These are phyloP conservation scores for Thalia dealbata DNA, from an alignment of 176 grass and related monocot species.

Conservation along the genomic window DNA sequence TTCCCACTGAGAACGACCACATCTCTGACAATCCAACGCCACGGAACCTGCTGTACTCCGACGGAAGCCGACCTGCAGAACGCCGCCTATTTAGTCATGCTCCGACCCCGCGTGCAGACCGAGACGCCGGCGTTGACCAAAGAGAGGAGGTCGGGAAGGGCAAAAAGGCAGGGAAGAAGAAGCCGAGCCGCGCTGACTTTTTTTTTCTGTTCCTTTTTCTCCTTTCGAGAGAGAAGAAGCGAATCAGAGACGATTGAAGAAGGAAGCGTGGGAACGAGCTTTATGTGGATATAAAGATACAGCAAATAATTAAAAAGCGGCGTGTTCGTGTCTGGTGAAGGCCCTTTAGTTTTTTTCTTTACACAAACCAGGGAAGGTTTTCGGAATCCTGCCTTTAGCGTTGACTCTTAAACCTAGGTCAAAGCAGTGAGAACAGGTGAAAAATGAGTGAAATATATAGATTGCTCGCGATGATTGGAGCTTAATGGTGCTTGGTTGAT, in stretches of 20 bases:
- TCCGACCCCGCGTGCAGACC: neutral
- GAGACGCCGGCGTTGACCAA: neutral
- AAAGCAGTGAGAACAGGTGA: conserved; percentile 2
- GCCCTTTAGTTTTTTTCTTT: too few species aligned
- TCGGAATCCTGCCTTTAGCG: neutral
- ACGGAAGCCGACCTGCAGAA: too few species aligned
- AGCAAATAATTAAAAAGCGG: too few species aligned
- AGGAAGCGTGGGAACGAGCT: too few species aligned
- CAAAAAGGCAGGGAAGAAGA: neutral
- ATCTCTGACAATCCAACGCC: neutral
- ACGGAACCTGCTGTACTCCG: neutral
- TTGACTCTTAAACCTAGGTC: conserved; percentile 23
- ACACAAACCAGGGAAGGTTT: neutral
- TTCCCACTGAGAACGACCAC: conserved; percentile 9
- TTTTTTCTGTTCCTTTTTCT: neutral
- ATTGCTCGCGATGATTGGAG: too few species aligned
- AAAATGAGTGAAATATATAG: neutral
- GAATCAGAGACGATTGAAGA: too few species aligned
- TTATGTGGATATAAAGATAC: too few species aligned
- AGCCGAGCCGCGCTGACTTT: conserved; percentile 45
- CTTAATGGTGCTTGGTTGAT: too few species aligned
- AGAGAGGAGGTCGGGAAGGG: neutral
- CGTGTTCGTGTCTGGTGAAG: too few species aligned
- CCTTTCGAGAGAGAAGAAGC: neutral
- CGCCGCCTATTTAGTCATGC: neutral